Percentiles rank a stretch among this genome's conserved stretches.
These are phyloP conservation scores for Protostelium mycophagum DNA, from an alignment of 78 protist genomes.

Conservation along the genomic window DNA sequence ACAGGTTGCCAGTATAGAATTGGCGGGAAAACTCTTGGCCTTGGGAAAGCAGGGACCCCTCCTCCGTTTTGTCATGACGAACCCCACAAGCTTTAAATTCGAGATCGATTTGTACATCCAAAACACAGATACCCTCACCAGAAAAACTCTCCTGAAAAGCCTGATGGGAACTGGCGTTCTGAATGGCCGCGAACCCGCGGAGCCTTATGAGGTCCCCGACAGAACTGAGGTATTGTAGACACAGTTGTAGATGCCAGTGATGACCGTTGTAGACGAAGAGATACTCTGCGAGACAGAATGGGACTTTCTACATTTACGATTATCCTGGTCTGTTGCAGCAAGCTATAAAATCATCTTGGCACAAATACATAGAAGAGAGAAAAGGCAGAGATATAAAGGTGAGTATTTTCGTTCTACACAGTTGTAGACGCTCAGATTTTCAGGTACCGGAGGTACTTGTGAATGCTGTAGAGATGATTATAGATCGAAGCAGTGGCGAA, in stretches of 20 bases:
- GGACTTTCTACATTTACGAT: slow-evolving; percentile 91
- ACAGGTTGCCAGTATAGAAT: neutral
- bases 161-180: neutral
- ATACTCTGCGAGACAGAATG: neutral
- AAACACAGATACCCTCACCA: neutral
- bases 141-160: neutral
- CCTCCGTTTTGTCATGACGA: neutral
- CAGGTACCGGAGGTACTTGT: neutral
- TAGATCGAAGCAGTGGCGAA: no score
- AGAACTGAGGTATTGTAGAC: neutral
- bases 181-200: neutral
- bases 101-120: neutral
- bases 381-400: neutral
- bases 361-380: slow-evolving; percentile 39
- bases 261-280: neutral
- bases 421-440: no score
- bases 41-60: neutral
- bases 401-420: no score
- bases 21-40: neutral
- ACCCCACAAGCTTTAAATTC: neutral
- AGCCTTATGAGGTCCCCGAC: neutral
- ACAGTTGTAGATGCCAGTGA: neutral
- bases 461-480: neutral
- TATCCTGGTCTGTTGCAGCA: slow-evolving; percentile 81
- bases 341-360: slow-evolving; percentile 61